Conservation (phyloP, 208 protist species). For the Trypanosoma vivax region DNA sequence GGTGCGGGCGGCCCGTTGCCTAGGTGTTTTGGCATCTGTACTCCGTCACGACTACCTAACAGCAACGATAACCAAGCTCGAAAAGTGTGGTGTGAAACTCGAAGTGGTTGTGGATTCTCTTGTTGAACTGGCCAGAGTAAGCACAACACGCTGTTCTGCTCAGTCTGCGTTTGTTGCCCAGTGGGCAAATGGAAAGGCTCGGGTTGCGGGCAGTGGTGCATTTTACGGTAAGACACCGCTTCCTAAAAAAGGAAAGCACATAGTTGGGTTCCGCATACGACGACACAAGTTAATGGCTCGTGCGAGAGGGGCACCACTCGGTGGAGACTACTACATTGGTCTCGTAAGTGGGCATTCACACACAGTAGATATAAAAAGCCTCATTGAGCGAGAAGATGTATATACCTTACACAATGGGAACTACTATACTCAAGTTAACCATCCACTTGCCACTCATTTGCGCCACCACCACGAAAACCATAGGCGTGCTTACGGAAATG, state of each 20-base stretch:
- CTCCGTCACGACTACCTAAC: conserved; percentile 50
- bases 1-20: conserved; percentile 57
- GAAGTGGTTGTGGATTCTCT: conserved; percentile 58
- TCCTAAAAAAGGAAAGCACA: conserved; percentile 53
- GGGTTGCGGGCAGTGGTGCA: conserved; percentile 64
- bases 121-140: conserved; percentile 46
- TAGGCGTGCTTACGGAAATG: conserved; percentile 75
- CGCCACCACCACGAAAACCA: conserved; percentile 69
- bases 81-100: conserved; percentile 18
- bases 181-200: conserved; percentile 46
- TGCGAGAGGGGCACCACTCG: conserved; percentile 61
- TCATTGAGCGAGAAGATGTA: conserved; percentile 69
- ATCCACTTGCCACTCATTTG: conserved; percentile 60
- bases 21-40: conserved; percentile 40
- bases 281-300: conserved; percentile 53
- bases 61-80: conserved; percentile 29
- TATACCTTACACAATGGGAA: conserved; percentile 86
- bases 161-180: conserved; percentile 30
- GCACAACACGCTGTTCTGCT: conserved; percentile 27
- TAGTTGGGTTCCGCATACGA: conserved; percentile 78
- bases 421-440: conserved; percentile 78
- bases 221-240: conserved; percentile 68
- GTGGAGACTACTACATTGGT: conserved; percentile 87
- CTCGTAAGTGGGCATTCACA: conserved; percentile 62
- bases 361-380: conserved; percentile 58